These are phyloP conservation scores for Sideroxylon spinosum DNA, from an alignment of 179 eudicot species.

Conservation along the genomic window DNA sequence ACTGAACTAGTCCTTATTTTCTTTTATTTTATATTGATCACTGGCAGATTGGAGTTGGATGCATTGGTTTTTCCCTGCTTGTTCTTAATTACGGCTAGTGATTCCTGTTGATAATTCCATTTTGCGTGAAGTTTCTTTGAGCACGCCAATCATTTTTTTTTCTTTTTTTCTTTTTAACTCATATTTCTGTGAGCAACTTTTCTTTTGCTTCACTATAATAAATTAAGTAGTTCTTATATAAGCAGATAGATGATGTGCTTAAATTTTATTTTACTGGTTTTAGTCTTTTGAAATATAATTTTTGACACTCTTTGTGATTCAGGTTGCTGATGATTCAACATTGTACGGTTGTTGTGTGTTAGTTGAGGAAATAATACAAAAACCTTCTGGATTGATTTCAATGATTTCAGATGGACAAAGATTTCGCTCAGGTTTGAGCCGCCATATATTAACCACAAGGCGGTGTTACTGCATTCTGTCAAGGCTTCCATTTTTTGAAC, in stretches of 20 bases:
- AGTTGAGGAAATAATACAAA: constrained; percentile 84
- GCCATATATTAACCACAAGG: constrained; percentile 67
- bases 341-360: constrained; percentile 91
- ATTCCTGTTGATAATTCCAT: neutral
- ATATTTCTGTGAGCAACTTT: neutral
- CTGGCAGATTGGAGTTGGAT: neutral
- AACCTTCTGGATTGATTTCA: constrained; percentile 81
- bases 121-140: neutral
- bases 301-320: constrained; percentile 24
- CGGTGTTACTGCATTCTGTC: constrained; percentile 97
- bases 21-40: neutral
- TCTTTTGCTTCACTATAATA: neutral
- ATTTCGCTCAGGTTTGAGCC: constrained; percentile 46
- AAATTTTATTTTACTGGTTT: neutral
- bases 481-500: constrained; percentile 80
- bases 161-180: neutral
- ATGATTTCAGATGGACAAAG: constrained; percentile 64
- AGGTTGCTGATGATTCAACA: constrained; percentile 90
- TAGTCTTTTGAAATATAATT: neutral
- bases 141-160: neutral
- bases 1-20: neutral
- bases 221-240: neutral
- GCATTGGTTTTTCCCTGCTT: neutral
- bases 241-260: neutral
- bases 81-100: neutral